These are phyloP conservation scores for Hymenoscyphus infarciens DNA, from an alignment of 2,329 filamentous ascomycete species.

Conservation along the genomic window DNA sequence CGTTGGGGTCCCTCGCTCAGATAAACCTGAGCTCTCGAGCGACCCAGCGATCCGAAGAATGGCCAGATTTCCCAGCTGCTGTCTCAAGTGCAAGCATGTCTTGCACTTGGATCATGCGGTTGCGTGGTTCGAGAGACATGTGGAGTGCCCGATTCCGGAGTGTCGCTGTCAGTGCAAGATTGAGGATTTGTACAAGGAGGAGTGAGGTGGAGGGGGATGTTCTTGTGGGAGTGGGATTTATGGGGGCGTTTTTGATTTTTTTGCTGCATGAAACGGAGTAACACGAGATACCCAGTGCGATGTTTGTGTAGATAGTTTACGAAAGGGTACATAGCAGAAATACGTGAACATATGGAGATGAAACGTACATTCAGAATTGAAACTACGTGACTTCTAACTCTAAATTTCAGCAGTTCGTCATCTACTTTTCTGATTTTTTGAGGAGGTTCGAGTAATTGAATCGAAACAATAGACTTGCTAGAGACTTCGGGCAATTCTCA, in stretches of 20 bases:
- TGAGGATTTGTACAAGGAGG: not conserved
- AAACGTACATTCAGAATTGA: too few species aligned
- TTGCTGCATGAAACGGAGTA: not conserved
- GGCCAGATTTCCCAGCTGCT: constrained; percentile 65
- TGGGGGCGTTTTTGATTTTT: not conserved
- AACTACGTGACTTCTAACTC: too few species aligned
- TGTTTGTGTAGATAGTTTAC: not conserved
- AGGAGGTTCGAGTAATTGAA: too few species aligned
- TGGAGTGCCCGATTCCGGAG: constrained; percentile 65
- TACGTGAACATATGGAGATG: too few species aligned
- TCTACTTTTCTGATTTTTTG: too few species aligned
- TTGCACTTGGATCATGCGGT: constrained; percentile 64
- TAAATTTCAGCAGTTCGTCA: too few species aligned
- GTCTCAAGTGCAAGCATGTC: constrained; percentile 64
- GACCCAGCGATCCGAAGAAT: constrained; percentile 45
- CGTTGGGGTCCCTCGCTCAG: constrained; percentile 60
- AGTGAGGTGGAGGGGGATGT: not conserved
- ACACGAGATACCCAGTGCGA: not conserved
- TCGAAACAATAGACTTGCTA: too few species aligned
- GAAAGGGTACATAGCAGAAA: too few species aligned
- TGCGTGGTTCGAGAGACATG: constrained; percentile 62
- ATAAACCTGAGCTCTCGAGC: constrained; percentile 50
- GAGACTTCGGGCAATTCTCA: too few species aligned
- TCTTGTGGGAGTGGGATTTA: not conserved
- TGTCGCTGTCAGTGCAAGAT: constrained; percentile 57